These are phyloP conservation scores for Oemleria cerasiformis DNA, from an alignment of 306 rosid genomes.

Conservation along the genomic window DNA sequence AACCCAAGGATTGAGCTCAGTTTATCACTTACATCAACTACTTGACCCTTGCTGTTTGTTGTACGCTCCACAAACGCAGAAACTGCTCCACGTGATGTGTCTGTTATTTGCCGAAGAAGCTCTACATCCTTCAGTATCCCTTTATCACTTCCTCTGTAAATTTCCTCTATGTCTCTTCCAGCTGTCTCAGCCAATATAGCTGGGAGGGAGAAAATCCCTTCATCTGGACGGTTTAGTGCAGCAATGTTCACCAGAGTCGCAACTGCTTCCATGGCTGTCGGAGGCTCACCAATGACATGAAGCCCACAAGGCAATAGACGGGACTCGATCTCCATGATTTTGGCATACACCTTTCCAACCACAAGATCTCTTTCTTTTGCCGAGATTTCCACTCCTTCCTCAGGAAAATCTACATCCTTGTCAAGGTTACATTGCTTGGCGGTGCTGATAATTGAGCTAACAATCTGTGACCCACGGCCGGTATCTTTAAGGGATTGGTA, in stretches of 20 bases:
- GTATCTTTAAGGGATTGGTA: slow-evolving; percentile 96
- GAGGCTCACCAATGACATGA: slow-evolving; percentile 96
- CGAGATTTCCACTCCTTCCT: slow-evolving; percentile 71
- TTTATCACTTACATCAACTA: slow-evolving; percentile 70
- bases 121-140: slow-evolving; percentile 93
- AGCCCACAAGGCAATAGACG: slow-evolving; percentile 94
- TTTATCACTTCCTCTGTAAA: slow-evolving; percentile 77
- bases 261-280: slow-evolving; percentile 95
- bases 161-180: slow-evolving; percentile 83
- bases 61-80: slow-evolving; percentile 77
- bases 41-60: slow-evolving; percentile 89
- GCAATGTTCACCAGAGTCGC: slow-evolving; percentile 96
- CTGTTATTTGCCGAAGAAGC: slow-evolving; percentile 89
- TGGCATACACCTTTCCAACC: slow-evolving; percentile 88
- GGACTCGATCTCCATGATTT: slow-evolving; percentile 99
- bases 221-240: slow-evolving; percentile 93
- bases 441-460: slow-evolving; percentile 95
- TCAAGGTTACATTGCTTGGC: slow-evolving; percentile 96
- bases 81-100: slow-evolving; percentile 79
- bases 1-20: slow-evolving; percentile 78
- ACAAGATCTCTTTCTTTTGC: slow-evolving; percentile 87
- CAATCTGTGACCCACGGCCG: slow-evolving; percentile 93
- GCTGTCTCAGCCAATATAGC: slow-evolving; percentile 71
- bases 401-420: slow-evolving; percentile 90
- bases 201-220: slow-evolving; percentile 74